These are phyloP conservation scores for Mycena galericulata DNA, from an alignment of 768 basidiomycete genomes.

Conservation along the genomic window DNA sequence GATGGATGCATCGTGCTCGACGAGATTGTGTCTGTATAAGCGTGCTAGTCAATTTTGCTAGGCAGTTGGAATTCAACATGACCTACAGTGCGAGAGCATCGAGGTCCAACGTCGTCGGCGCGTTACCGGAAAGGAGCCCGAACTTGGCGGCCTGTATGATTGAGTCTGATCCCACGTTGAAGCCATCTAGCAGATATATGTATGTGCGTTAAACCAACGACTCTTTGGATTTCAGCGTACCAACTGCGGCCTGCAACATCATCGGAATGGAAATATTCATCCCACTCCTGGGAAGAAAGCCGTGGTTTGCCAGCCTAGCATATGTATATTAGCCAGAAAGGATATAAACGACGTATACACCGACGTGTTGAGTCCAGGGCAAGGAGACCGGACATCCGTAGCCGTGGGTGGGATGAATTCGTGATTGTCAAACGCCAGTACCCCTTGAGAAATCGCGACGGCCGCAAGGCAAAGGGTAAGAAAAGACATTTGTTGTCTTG, in stretches of 20 bases:
- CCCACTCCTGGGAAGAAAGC: constrained; percentile 15
- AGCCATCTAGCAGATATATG: neutral
- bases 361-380: constrained; percentile 19
- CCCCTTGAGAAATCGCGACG: too few species aligned
- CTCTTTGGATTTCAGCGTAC: neutral
- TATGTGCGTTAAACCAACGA: neutral
- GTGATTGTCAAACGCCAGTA: neutral
- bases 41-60: too few species aligned
- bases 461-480: too few species aligned
- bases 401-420: constrained; percentile 4
- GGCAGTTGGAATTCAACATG: too few species aligned
- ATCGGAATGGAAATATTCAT: constrained; percentile 7
- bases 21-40: too few species aligned
- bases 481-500: too few species aligned
- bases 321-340: neutral
- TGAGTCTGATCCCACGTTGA: constrained; percentile 15
- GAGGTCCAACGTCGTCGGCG: too few species aligned
- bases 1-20: too few species aligned
- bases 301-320: constrained; percentile 20
- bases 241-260: neutral
- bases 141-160: constrained; percentile 21
- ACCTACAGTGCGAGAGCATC: too few species aligned
- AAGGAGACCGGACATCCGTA: constrained; percentile 3
- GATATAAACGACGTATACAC: neutral
- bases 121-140: too few species aligned